A percentile compares a stretch with the other conserved stretches of the same genome.
phyloP scores from a whole-genome alignment of 2,329 filamentous ascomycete species.

The Colletotrichum cereale region DNA sequence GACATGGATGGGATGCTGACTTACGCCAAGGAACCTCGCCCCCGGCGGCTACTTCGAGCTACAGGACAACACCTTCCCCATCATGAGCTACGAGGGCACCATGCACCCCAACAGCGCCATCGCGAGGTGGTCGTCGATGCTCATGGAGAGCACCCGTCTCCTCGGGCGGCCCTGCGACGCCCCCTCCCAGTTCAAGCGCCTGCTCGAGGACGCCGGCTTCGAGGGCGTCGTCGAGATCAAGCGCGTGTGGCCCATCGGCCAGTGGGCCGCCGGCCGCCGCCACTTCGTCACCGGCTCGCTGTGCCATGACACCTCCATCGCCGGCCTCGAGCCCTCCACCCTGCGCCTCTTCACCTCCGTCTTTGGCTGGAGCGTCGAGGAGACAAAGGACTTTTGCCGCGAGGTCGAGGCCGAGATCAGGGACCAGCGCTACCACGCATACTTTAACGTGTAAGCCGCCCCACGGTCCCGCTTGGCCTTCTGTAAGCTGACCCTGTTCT shows the following conservation, averaged over 20 bases:
- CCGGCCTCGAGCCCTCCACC: slow-evolving; percentile 47
- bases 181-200: slow-evolving; percentile 45
- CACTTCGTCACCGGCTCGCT: slow-evolving; percentile 47
- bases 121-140: slow-evolving; percentile 46
- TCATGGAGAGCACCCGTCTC: slow-evolving; percentile 49
- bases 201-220: slow-evolving; percentile 67
- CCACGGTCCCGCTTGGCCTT: not conserved
- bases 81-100: slow-evolving; percentile 49
- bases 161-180: slow-evolving; percentile 19
- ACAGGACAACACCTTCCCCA: slow-evolving; percentile 47
- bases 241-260: slow-evolving; percentile 63
- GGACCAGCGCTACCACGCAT: slow-evolving; percentile 47
- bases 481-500: not conserved
- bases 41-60: slow-evolving; percentile 52
- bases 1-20: not conserved
- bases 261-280: slow-evolving; percentile 65
- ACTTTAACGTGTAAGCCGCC: slow-evolving; percentile 51
- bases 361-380: slow-evolving; percentile 47
- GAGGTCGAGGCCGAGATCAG: slow-evolving; percentile 48
- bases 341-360: slow-evolving; percentile 50
- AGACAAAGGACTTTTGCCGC: slow-evolving; percentile 46
- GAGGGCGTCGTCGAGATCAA: slow-evolving; percentile 61
- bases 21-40: slow-evolving; percentile 44
- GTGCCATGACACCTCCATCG: slow-evolving; percentile 31
- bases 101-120: slow-evolving; percentile 47